Base-by-base conservation (phyloP, 305 asterid species). In the Salvia sclarea region DNA sequence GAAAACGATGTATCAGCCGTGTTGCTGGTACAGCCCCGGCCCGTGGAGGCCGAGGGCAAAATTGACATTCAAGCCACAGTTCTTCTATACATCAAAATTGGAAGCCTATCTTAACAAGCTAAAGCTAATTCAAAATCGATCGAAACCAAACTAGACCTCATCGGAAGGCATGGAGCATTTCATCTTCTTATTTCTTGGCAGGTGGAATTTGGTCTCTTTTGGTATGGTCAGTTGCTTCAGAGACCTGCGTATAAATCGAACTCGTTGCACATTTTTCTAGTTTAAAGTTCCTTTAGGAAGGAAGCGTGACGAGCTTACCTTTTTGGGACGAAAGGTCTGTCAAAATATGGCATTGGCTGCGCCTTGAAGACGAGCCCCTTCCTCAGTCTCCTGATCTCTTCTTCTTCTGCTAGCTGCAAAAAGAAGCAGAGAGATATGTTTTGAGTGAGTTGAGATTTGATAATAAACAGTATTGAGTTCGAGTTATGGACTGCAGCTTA, bases 311-410 rank as follows among this genome's bases (percentile, higher is more conserved):
- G 70, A 49, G 20, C 4, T 24, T 80, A 86, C 98, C 97, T 88
- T 78, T 69, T 84, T 12, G 97, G 96, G 52, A 92, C 41, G 73
- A 92, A 86, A 14, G 97, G 97, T 63, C 85, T 80, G 75, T 92
- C 96, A 18, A 92, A 92, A 75, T 82, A 88, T n/a, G 98, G 97
- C 92, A 92, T 16, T 6, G 96, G 97, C 68, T 86, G 95, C 55
- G 97, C 98, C 76, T 83, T 92, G 4, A 91, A 95, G 44, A 92
- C 82, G 30, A 88, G 92, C 59, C 82, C 95, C 85, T 86, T 92
- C 70, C 96, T 79, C 64, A 88, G 79, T 78, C 89, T 87, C 80
- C 75, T 80, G 63, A 86, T 76, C 72, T 90, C 95, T 78, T 90
- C 97, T 78, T 92, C 98, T 81, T 88, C 97, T 10, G 72, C 93